phyloP scores from a whole-genome alignment of 2,329 filamentous ascomycete species.

The Epichloe sylvatica region DNA sequence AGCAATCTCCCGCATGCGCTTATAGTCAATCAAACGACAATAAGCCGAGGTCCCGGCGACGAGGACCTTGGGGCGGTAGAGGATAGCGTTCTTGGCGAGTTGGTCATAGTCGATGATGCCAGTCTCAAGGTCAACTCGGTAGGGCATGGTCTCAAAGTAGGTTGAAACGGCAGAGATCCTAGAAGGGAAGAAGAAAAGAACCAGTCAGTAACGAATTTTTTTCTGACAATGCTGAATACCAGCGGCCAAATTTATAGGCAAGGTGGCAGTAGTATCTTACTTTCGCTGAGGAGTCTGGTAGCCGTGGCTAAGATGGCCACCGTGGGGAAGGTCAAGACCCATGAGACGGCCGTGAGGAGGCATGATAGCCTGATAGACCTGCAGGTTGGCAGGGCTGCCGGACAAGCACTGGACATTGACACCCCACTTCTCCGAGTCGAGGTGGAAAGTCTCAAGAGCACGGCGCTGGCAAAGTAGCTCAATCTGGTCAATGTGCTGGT shows the following conservation, averaged over 20 bases:
- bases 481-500: slow-evolving; percentile 95
- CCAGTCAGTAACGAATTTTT: background rate
- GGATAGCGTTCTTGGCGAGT: slow-evolving; percentile 74
- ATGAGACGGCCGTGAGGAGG: slow-evolving; percentile 90
- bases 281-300: slow-evolving; percentile 95
- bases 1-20: slow-evolving; percentile 88
- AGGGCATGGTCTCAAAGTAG: slow-evolving; percentile 98
- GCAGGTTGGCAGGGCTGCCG: slow-evolving; percentile 89
- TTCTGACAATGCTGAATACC: background rate
- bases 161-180: slow-evolving; percentile 93
- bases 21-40: slow-evolving; percentile 95
- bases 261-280: slow-evolving; percentile 28
- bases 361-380: slow-evolving; percentile 97
- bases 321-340: slow-evolving; percentile 89
- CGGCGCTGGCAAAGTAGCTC: slow-evolving; percentile 90
- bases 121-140: slow-evolving; percentile 77
- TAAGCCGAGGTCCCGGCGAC: slow-evolving; percentile 96
- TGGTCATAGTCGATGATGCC: slow-evolving; percentile 95
- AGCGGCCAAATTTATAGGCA: background rate
- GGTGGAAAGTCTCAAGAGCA: slow-evolving; percentile 79
- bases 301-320: slow-evolving; percentile 88
- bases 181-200: background rate
- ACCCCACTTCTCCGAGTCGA: slow-evolving; percentile 83
- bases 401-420: slow-evolving; percentile 95
- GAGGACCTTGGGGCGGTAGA: slow-evolving; percentile 93